Conservation (phyloP, 179 eudicot species). For the Beta corolliflora region DNA sequence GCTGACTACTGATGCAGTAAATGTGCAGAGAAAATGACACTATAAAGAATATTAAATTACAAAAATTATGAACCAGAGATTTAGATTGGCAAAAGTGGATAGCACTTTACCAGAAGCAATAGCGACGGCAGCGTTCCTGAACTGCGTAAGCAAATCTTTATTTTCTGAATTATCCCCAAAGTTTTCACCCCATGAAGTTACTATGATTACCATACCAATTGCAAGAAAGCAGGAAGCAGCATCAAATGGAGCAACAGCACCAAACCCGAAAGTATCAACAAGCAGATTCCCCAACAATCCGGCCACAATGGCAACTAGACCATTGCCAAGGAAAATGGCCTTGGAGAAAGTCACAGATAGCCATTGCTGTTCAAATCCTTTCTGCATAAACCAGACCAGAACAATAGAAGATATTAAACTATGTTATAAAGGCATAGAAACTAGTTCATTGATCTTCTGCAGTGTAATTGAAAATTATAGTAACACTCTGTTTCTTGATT, state of each 20-base stretch:
- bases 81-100: not conserved
- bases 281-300: conserved; percentile 87
- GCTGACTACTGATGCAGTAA: not conserved
- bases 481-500: not conserved
- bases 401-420: not conserved
- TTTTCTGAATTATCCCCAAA: conserved; percentile 87
- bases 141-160: conserved; percentile 82
- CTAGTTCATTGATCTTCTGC: not conserved
- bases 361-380: conserved; percentile 93
- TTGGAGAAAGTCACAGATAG: conserved; percentile 93
- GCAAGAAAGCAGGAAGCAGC: conserved; percentile 88
- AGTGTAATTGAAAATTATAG: not conserved
- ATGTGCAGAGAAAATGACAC: not conserved
- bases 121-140: conserved; percentile 78
- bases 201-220: conserved; percentile 78
- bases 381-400: conserved; percentile 48
- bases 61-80: not conserved
- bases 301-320: conserved; percentile 79
- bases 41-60: not conserved
- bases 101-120: conserved; percentile 77
- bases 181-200: conserved; percentile 83
- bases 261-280: conserved; percentile 61
- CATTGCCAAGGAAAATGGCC: conserved; percentile 94
- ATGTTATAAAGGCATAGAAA: not conserved
- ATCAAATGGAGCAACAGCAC: conserved; percentile 95